phyloP scores from a whole-genome alignment of 768 basidiomycete species.

The Kwoniella sp. region DNA sequence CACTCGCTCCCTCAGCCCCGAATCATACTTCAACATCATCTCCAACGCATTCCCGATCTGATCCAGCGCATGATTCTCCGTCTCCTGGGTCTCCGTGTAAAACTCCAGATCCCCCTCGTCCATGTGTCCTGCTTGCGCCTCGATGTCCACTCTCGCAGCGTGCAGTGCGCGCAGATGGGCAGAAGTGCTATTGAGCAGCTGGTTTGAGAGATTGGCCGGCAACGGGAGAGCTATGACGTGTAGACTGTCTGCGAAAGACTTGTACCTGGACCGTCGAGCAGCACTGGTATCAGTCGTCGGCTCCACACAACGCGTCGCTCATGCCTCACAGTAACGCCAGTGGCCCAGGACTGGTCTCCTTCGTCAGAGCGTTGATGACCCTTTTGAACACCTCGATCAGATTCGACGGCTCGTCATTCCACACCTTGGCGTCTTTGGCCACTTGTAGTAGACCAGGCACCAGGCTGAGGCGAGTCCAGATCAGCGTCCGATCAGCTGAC shows the following conservation, averaged over 20 bases:
- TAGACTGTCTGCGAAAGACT: slow-evolving; percentile 32
- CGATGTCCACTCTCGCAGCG: slow-evolving; percentile 13
- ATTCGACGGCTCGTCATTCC: slow-evolving; percentile 7
- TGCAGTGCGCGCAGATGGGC: slow-evolving; percentile 16
- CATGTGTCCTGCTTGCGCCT: slow-evolving; percentile 18
- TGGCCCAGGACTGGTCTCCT: slow-evolving; percentile 22
- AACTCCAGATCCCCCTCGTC: slow-evolving; percentile 26
- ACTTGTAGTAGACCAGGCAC: slow-evolving; percentile 31
- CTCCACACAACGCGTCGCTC: not conserved
- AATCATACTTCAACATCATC: slow-evolving; percentile 2
- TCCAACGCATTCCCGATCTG: slow-evolving; percentile 15
- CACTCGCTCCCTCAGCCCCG: not conserved
- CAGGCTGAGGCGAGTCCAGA: slow-evolving; percentile 7
- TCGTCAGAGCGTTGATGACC: slow-evolving; percentile 21
- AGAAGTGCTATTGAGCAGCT: slow-evolving; percentile 6
- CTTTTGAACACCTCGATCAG: slow-evolving; percentile 20
- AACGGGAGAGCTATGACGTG: slow-evolving; percentile 22
- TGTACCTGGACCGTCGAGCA: slow-evolving; percentile 17
- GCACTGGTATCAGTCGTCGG: not conserved
- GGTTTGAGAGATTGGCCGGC: slow-evolving; percentile 3
- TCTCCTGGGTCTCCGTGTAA: slow-evolving; percentile 19
- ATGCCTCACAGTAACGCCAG: slow-evolving; percentile 23
- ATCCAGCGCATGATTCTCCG: slow-evolving; percentile 20
- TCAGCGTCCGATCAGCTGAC: not conserved
- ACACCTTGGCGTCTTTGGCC: slow-evolving; percentile 22